Evolutionary conservation across 1,284 basidiomycete species (phyloP).

Genomic region (Singerocomus inundabilis): DNA sequence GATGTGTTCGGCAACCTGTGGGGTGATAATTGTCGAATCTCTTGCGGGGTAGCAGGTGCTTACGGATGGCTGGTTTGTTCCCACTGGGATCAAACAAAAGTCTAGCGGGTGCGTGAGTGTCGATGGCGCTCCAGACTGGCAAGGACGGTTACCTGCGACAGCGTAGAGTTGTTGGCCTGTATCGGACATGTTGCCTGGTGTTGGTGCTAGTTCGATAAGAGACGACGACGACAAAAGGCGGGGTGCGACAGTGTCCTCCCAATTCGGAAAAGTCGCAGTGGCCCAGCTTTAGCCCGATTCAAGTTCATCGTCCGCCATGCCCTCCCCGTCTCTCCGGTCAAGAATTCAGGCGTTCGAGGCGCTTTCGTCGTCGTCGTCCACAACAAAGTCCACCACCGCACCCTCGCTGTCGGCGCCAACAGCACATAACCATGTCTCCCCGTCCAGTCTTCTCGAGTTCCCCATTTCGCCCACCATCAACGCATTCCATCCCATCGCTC

Average conservation of each 20-base stretch:
- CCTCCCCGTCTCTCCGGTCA: conserved; percentile 53
- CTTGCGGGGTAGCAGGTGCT: background rate
- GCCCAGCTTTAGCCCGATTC: background rate
- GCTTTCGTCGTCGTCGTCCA: conserved; percentile 22
- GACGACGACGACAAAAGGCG: no score
- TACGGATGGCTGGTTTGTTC: conserved; percentile 70
- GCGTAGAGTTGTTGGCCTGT: conserved; percentile 53
- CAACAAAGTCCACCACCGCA: conserved; percentile 1
- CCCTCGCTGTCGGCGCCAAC: background rate
- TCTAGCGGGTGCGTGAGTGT: conserved; percentile 42
- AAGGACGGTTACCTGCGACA: conserved; percentile 48
- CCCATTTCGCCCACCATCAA: conserved; percentile 46
- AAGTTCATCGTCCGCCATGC: conserved; percentile 36
- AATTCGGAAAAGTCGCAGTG: background rate
- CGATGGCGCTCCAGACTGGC: background rate
- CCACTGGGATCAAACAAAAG: conserved; percentile 83
- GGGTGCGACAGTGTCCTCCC: no score
- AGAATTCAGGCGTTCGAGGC: conserved; percentile 58
- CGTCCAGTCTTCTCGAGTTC: conserved; percentile 40
- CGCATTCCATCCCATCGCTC: conserved; percentile 34
- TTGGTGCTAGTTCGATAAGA: no score
- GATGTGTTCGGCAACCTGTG: conserved; percentile 67
- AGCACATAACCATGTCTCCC: background rate
- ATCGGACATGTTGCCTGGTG: conserved; percentile 26
- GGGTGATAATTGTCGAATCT: background rate